Evolutionary conservation across 129 eudicot genomes (phyloP), one percentile per base, ranked within the genome.

Genomic region (Escallonia rubra): DNA sequence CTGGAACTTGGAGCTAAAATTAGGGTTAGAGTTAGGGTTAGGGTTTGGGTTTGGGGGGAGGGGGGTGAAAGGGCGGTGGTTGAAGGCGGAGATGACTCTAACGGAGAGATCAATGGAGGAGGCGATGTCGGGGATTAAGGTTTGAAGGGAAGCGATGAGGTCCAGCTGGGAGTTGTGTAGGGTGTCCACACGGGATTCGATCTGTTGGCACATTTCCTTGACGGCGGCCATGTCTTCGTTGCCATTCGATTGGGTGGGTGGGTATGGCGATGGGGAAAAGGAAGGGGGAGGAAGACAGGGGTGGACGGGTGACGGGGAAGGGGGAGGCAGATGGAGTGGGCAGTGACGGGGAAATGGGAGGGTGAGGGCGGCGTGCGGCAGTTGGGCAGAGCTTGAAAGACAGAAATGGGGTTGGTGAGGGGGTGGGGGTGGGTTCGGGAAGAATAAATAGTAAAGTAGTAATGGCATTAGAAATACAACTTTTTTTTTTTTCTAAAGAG

Each of bases 101-200:
- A 93, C 90, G 43, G 95, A 85, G 65, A 93, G 86, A 72, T 93
- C 89, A 46, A 93, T 81, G 4, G 95, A 82, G 34, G 95, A 84
- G 4, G 83, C 83, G 61, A 93, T 78, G 80, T 84, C 90, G 5
- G 96, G 98, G 59, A 89, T 79, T 58, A 80, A 72, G 61, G 82
- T 75, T 64, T 84, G 92, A 42, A 93, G 92, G 66, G 98, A 84
- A 53, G 98, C 80, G 6, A 93, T 82, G 70, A 93, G 75, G 68
- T 89, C 88, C 13, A 89, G 74, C 59, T 93, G 98, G 10, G 82
- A 74, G n/a, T 58, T 72, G 79, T 67, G 96, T 3, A 83, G 82
- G 11, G 84, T 78, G 23, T 84, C 86, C 8, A 81, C 81, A 0
- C 95, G 95, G 52, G 92, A 65, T 75, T 82, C 90, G 40, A 93